Conservation (phyloP, 2,329 filamentous ascomycete species). For the Zymoseptoria passerinii region DNA sequence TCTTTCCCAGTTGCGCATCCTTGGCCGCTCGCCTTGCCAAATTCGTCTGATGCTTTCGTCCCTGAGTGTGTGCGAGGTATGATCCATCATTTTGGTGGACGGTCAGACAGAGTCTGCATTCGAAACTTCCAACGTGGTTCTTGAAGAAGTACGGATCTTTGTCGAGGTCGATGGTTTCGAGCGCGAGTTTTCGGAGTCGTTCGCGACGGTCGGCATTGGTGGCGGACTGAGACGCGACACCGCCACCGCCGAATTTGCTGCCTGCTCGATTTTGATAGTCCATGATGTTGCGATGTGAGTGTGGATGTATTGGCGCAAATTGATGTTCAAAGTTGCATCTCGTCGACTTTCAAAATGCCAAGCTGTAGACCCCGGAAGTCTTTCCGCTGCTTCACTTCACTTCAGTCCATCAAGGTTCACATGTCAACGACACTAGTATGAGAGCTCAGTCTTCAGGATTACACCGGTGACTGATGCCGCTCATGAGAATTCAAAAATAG, state of each 20-base stretch:
- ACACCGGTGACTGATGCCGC: background rate
- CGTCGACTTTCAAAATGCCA: background rate
- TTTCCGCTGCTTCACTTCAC: background rate
- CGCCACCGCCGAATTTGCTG: constrained; percentile 95
- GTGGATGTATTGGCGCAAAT: background rate
- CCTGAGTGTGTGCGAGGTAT: constrained; percentile 96
- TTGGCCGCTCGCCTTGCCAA: constrained; percentile 90
- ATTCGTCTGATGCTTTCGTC: constrained; percentile 98
- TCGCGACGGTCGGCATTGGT: constrained; percentile 97
- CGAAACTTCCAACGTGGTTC: constrained; percentile 96
- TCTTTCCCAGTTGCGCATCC: constrained; percentile 81
- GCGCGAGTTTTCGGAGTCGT: constrained; percentile 91
- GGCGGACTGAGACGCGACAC: constrained; percentile 84
- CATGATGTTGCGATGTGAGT: constrained; percentile 11
- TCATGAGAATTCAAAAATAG: no score
- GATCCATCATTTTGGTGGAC: constrained; percentile 99
- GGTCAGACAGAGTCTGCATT: constrained; percentile 92
- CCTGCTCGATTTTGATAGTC: constrained; percentile 74
- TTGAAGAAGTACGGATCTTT: constrained; percentile 99
- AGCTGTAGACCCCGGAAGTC: background rate
- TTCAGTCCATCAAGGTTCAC: background rate
- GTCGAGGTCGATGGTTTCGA: constrained; percentile 97
- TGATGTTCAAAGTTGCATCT: background rate
- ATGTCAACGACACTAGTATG: background rate
- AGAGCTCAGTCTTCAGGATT: background rate